Base-by-base conservation (phyloP, 2,329 filamentous ascomycete species). In the Fusarium austroafricanum region DNA sequence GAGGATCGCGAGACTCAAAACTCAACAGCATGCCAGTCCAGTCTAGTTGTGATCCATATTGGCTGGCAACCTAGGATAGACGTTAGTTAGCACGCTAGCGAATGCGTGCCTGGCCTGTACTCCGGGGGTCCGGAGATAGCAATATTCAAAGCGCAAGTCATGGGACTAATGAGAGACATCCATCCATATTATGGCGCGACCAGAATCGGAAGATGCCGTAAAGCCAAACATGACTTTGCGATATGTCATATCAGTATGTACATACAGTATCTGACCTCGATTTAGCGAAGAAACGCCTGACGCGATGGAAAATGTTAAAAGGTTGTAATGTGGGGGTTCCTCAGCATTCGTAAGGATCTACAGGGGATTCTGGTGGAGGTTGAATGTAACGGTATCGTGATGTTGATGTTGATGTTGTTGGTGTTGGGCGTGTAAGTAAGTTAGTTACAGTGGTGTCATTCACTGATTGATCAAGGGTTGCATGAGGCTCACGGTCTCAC, bases 351-450 rank as follows among this genome's bases (percentile, higher is more conserved):
- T 20, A 29, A 31, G 35, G 55, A 47, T 45, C 46, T 58, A 44
- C 38, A 47, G 57, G 53, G 57, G 51, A 38, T 35, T 23, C 10
- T 15, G 33, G 40, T 46, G 58, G 58, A 51, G 54, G 44, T 37
- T 21, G 21, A 52, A 56, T 64, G 55, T 47, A 55, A 58, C 52
- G 59, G 40, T 53, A 63, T 61, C 31, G 58, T 38, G 31, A 52
- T 44, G 20, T 52, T 52, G 26, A 39, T 54, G 38, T 44, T 55
- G 42, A 38, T 43, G 18, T 43, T 35, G 33, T 15, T n/a, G n/a
- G 33, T 29, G 33, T 55, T 26, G 38, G 40, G 35, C n/a, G 20
- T 33, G 8, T 18, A 17, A 11, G 20, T 43, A 10, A 50, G 52
- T 12, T n/a, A n/a, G n/a, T n/a, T n/a, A n/a, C n/a, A n/a, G n/a